Evolutionary conservation across 2,329 filamentous ascomycete genomes (phyloP).

Genomic region (Xylaria sp.): DNA sequence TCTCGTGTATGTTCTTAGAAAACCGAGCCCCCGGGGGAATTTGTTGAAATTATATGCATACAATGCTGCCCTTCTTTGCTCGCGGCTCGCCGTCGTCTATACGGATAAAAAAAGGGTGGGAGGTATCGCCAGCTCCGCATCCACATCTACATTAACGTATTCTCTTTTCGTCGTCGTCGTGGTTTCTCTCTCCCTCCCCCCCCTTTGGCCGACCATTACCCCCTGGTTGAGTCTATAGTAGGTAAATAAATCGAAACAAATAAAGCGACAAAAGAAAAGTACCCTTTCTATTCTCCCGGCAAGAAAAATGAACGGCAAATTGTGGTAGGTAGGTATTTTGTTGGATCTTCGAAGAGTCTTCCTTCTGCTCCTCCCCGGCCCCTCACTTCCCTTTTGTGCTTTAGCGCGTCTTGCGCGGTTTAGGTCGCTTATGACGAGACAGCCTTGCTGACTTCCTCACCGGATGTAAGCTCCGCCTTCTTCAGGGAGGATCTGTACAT

Average conservation of each 20-base stretch:
- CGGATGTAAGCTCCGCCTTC: constrained; percentile 37
- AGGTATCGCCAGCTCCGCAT: not conserved
- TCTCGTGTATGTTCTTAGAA: not conserved
- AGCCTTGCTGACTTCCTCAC: constrained; percentile 7
- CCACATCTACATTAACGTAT: not conserved
- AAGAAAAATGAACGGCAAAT: too few relatives aligned
- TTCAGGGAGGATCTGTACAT: constrained; percentile 59
- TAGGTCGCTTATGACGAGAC: constrained; percentile 5
- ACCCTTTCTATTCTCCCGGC: too few relatives aligned
- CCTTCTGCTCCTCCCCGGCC: too few relatives aligned
- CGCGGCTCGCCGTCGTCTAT: not conserved
- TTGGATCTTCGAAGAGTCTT: too few relatives aligned
- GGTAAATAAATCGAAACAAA: too few relatives aligned
- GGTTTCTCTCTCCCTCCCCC: not conserved
- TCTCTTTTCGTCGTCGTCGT: not conserved
- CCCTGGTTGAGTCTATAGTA: not conserved
- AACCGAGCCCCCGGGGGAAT: not conserved
- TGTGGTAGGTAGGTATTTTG: too few relatives aligned
- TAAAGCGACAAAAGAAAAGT: too few relatives aligned
- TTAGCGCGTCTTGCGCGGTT: not conserved
- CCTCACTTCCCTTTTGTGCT: not conserved
- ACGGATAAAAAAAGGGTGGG: not conserved
- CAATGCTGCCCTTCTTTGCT: not conserved
- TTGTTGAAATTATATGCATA: not conserved
- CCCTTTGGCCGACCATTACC: not conserved